Percentiles rank a stretch among this genome's conserved stretches.
Conservation (phyloP, 2,329 filamentous ascomycete species). For the Madurella mycetomatis region DNA sequence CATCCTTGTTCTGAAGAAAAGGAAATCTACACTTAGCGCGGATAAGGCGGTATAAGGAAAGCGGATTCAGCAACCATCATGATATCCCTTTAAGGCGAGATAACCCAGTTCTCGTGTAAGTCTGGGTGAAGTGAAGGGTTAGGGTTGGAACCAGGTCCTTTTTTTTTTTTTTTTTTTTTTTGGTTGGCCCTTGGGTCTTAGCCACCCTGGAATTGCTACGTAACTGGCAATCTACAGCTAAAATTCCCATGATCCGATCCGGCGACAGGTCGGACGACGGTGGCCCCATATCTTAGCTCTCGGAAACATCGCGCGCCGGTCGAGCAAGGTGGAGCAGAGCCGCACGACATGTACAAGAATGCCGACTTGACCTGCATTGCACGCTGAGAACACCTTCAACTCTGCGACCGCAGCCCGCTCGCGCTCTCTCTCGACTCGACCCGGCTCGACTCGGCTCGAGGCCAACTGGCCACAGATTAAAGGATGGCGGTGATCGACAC, state of each 20-base stretch:
- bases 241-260: constrained; percentile 18
- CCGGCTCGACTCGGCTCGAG: not conserved
- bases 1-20: too few species aligned
- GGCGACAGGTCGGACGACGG: constrained; percentile 15
- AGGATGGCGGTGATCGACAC: constrained; percentile 18
- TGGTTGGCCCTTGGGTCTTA: not conserved
- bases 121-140: too few species aligned
- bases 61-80: too few species aligned
- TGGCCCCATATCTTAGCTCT: constrained; percentile 16
- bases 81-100: too few species aligned
- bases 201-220: not conserved
- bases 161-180: too few species aligned
- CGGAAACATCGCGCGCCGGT: constrained; percentile 10
- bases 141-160: too few species aligned
- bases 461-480: not conserved
- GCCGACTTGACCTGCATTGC: constrained; percentile 3
- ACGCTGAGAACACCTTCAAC: not conserved
- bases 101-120: too few species aligned
- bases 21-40: too few species aligned
- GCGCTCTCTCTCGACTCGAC: too few species aligned
- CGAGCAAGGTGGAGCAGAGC: not conserved
- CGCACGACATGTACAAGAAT: constrained; percentile 8
- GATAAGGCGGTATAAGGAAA: too few species aligned
- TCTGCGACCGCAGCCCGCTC: not conserved
- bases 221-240: constrained; percentile 3